A percentile compares a stretch with the other conserved stretches of the same genome.
These are phyloP conservation scores for Trichoderma semiorbis DNA, from an alignment of 2,329 filamentous ascomycete genomes.

Conservation along the genomic window DNA sequence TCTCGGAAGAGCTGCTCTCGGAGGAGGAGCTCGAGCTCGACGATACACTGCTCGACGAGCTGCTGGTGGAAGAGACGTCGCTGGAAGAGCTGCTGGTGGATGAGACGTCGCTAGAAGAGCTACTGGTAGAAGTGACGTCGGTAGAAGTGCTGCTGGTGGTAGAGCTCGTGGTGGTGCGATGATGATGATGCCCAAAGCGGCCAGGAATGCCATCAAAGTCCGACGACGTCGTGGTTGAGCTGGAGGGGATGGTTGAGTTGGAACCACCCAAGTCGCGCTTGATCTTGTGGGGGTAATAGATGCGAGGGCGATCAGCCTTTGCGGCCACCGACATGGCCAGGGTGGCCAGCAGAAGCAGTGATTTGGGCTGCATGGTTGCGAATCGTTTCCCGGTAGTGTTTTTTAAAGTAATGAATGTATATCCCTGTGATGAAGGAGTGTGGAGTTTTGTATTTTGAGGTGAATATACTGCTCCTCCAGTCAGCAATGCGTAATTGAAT, in stretches of 20 bases:
- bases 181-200: neutral
- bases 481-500: neutral
- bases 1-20: neutral
- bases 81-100: neutral
- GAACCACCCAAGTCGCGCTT: conserved; percentile 44
- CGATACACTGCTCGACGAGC: neutral
- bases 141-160: neutral
- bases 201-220: neutral
- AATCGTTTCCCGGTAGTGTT: conserved; percentile 9
- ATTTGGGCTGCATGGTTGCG: conserved; percentile 48
- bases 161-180: neutral
- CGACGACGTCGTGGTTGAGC: neutral
- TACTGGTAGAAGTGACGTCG: neutral
- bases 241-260: conserved; percentile 37
- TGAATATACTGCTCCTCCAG: conserved; percentile 15
- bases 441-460: conserved; percentile 5
- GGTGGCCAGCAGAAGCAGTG: conserved; percentile 45
- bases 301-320: conserved; percentile 45
- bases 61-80: neutral
- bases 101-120: neutral
- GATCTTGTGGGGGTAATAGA: conserved; percentile 57
- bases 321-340: conserved; percentile 46
- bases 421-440: conserved; percentile 18
- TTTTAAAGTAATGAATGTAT: conserved; percentile 22
- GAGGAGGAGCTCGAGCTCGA: neutral